These are phyloP conservation scores for Rhododendron ferrugineum DNA, from an alignment of 148 eudicot genomes.

Conservation along the genomic window DNA sequence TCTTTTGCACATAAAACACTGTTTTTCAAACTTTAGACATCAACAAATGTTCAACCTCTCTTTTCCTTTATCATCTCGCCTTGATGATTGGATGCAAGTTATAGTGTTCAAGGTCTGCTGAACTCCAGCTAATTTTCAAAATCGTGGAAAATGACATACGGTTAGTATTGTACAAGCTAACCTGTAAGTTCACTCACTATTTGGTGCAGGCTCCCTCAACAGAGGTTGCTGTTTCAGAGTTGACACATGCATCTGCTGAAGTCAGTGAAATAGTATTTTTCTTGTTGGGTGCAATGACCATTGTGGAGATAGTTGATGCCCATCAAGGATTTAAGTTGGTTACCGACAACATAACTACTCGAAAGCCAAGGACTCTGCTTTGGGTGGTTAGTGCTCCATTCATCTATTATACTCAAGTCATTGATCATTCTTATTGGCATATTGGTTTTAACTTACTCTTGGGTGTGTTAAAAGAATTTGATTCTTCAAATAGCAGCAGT, in stretches of 20 bases:
- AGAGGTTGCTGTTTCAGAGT: constrained; percentile 78
- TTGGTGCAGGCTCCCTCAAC: constrained; percentile 85
- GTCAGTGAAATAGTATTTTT: constrained; percentile 97
- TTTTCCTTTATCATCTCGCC: not conserved
- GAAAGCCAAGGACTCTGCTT: constrained; percentile 82
- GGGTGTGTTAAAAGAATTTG: not conserved
- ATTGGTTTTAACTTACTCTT: not conserved
- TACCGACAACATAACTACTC: constrained; percentile 93
- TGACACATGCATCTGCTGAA: constrained; percentile 89
- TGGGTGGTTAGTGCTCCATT: constrained; percentile 84
- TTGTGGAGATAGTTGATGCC: constrained; percentile 96
- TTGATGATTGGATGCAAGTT: not conserved
- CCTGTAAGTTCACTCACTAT: not conserved
- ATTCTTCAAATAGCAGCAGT: not conserved
- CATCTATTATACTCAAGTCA: not conserved
- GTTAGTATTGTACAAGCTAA: not conserved
- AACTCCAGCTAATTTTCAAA: not conserved
- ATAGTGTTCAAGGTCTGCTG: not conserved
- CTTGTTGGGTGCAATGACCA: constrained; percentile 98
- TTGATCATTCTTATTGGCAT: not conserved
- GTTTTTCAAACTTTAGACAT: not conserved
- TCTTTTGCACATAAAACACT: not conserved
- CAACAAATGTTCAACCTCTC: not conserved
- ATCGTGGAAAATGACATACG: not conserved
- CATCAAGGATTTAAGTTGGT: constrained; percentile 97